Conservation (phyloP, 2,329 filamentous ascomycete species). For the Colletotrichum sojae region DNA sequence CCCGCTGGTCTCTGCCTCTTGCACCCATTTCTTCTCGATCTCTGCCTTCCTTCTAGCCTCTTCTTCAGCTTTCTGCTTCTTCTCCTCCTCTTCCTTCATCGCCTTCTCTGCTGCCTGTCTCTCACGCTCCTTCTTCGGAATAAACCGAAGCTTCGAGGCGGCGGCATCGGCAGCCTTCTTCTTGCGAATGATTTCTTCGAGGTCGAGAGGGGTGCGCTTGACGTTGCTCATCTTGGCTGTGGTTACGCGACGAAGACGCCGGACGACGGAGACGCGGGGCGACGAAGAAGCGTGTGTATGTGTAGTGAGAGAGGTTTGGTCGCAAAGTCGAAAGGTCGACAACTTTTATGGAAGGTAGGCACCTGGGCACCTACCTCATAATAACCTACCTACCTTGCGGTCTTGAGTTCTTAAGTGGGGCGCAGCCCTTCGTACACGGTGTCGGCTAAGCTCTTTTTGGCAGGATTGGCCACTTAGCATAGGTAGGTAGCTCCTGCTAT, state of each 20-base stretch:
- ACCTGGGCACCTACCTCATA: too few relatives aligned
- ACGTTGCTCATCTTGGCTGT: conserved; percentile 8
- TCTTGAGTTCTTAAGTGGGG: too few relatives aligned
- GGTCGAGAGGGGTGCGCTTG: conserved; percentile 73
- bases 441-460: too few relatives aligned
- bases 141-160: conserved; percentile 88
- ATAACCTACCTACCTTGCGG: too few relatives aligned
- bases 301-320: too few relatives aligned
- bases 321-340: too few relatives aligned
- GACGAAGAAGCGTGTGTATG: too few relatives aligned
- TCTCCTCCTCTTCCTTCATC: conserved; percentile 76
- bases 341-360: too few relatives aligned
- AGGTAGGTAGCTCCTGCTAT: too few relatives aligned
- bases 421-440: too few relatives aligned
- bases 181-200: conserved; percentile 87
- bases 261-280: too few relatives aligned
- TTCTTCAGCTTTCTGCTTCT: conserved; percentile 62
- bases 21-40: conserved; percentile 63
- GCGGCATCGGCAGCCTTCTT: conserved; percentile 90
- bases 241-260: neutral
- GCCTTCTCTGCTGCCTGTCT: conserved; percentile 84
- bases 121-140: conserved; percentile 87
- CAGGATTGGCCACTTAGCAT: too few relatives aligned
- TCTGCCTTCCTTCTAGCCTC: conserved; percentile 81
- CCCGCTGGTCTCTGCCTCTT: conserved; percentile 46